These are phyloP conservation scores for Rubroshorea leprosula DNA, from an alignment of 345 rosid species.

Conservation along the genomic window DNA sequence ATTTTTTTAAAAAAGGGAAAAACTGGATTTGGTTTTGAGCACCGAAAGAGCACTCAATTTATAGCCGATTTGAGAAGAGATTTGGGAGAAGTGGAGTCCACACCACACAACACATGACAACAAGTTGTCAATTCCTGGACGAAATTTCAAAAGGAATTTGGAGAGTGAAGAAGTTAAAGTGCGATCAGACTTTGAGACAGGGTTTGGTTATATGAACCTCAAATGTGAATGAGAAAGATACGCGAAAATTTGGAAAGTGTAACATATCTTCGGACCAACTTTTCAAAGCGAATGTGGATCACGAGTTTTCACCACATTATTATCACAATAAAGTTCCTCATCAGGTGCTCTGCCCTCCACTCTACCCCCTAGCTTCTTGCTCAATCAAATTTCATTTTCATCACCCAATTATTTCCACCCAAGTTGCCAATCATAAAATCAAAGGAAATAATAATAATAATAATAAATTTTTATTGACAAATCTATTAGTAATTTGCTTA, in stretches of 20 bases:
- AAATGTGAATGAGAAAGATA: not conserved
- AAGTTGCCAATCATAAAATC: too few relatives aligned
- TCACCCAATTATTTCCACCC: too few relatives aligned
- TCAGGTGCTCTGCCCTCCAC: constrained; percentile 34
- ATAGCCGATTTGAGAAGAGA: too few relatives aligned
- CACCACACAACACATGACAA: not conserved
- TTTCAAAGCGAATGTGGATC: constrained; percentile 33
- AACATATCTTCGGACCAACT: not conserved
- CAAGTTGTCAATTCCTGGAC: not conserved
- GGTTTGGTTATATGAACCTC: not conserved
- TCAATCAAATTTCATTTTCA: constrained; percentile 21
- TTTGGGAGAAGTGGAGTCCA: not conserved
- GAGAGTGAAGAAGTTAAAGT: constrained; percentile 2
- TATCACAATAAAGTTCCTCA: constrained; percentile 25
- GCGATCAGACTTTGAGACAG: constrained; percentile 5
- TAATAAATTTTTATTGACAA: too few relatives aligned
- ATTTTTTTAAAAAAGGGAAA: too few relatives aligned
- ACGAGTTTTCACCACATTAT: constrained; percentile 18
- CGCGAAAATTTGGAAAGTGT: not conserved
- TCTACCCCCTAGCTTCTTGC: not conserved
- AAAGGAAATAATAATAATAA: too few relatives aligned
- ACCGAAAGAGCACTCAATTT: too few relatives aligned
- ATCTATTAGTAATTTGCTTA: too few relatives aligned
- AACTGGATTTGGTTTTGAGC: too few relatives aligned
- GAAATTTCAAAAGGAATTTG: constrained; percentile 2